Base-by-base conservation (phyloP, 305 asterid genomes). In the Fraxinus nigra region DNA sequence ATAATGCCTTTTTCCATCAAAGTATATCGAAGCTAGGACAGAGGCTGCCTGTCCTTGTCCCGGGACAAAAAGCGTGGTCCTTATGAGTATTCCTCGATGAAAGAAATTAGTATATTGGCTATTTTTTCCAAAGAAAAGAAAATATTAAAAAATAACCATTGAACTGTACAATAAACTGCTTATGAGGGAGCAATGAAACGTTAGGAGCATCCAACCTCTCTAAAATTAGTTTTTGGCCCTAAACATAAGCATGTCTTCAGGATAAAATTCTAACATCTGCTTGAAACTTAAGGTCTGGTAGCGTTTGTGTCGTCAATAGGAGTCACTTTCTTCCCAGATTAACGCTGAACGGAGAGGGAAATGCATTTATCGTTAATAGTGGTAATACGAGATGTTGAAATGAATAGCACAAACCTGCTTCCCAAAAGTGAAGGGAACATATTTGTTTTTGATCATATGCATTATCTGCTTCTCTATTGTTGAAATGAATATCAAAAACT, bases 381-480 rank as follows among this genome's bases (percentile, higher is more conserved):
- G 26, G 38, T 11, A 78, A 75, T 43, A 65, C 13, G 14, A 32
- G 10, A 77, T 80, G 40, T 43, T 43, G 11, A 43, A 11, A 43
- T 43, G n/a, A n/a, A 43, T 43, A 28, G 30, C 46, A 38, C 76
- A 33, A 82, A 95, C 98, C 98, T 92, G 97, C 90, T 95, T 95
- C 82, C 99, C 99, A 48, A 91, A 83, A 33, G 99, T 92, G 88
- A 94, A 92, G 37, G 99, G 99, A 74, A 95, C 98, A 79, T 95
- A 95, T 86, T 87, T 92, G 81, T 94, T 94, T 80, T 92, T 95
- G 73, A 95, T 82, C 99, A 95, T 95, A 88, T 95, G 99, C 99
- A 94, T 92, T 88, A 95, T 92, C 82, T 95, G 99, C 93, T 97
- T 91, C 92, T 93, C 94, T 98, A 95, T 95, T 8, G 99, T 94